Percentiles rank a stretch among this genome's conserved stretches.
Conservation (phyloP, 2,329 filamentous ascomycete genomes). For the Paraphoma sp. region DNA sequence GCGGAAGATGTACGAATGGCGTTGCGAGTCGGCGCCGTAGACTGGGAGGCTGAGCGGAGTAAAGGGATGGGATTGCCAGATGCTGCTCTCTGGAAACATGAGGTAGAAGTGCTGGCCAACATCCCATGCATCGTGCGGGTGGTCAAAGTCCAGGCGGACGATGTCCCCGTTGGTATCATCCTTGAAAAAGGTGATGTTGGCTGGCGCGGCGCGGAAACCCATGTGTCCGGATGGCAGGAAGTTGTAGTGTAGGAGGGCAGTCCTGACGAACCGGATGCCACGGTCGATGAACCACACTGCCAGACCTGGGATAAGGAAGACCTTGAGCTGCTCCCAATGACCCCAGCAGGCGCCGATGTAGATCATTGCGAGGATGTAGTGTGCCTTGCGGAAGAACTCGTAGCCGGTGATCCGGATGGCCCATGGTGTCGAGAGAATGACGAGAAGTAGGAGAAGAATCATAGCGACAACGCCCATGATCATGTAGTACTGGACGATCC, state of each 20-base stretch:
- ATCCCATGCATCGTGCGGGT: slow-evolving; percentile 66
- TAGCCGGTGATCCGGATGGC: slow-evolving; percentile 73
- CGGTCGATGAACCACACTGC: slow-evolving; percentile 71
- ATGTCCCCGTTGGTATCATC: slow-evolving; percentile 57
- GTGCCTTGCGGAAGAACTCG: slow-evolving; percentile 77
- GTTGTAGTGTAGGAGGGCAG: slow-evolving; percentile 64
- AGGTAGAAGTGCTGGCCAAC: slow-evolving; percentile 76
- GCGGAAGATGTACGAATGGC: slow-evolving; percentile 46
- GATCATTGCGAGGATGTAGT: slow-evolving; percentile 75
- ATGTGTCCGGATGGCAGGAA: slow-evolving; percentile 39
- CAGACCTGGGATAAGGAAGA: slow-evolving; percentile 57
- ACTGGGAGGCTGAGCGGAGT: slow-evolving; percentile 46
- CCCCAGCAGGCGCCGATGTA: slow-evolving; percentile 79
- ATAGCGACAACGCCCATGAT: slow-evolving; percentile 77
- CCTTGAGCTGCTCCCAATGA: slow-evolving; percentile 69
- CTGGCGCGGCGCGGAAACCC: slow-evolving; percentile 35
- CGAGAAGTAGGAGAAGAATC: slow-evolving; percentile 66
- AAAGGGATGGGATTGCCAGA: slow-evolving; percentile 78
- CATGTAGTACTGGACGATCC: slow-evolving; percentile 71
- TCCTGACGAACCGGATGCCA: slow-evolving; percentile 63
- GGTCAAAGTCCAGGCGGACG: slow-evolving; percentile 70
- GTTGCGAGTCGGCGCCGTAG: slow-evolving; percentile 29
- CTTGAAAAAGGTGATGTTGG: slow-evolving; percentile 37
- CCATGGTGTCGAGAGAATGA: slow-evolving; percentile 64
- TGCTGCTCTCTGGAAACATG: slow-evolving; percentile 68